Percentiles rank a stretch among this genome's conserved stretches.
phyloP scores from a whole-genome alignment of 1,139 yeast genomes.

The Diutina ranongensis region DNA sequence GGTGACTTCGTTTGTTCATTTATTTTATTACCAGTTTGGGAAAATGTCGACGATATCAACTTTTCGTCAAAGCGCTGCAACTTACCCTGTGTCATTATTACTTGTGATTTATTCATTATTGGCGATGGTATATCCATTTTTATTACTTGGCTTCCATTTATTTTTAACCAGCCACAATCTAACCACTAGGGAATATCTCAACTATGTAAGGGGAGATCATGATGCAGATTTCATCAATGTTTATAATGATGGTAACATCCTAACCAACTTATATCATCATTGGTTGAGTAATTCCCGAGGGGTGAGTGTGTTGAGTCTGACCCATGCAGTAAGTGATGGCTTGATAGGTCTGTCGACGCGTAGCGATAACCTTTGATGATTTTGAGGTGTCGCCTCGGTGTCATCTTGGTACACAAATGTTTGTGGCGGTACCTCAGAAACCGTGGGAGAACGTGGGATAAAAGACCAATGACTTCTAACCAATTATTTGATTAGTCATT shows the following conservation, averaged over 20 bases:
- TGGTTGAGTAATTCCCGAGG: conserved; percentile 44
- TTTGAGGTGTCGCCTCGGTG: no score
- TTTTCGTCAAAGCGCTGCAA: conserved; percentile 15
- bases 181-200: conserved; percentile 60
- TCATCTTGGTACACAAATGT: no score
- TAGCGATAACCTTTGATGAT: no score
- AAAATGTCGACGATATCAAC: background rate
- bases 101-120: conserved; percentile 35
- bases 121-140: conserved; percentile 39
- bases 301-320: conserved; percentile 7
- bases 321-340: background rate
- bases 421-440: no score
- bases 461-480: no score
- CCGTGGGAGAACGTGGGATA: no score
- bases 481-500: no score
- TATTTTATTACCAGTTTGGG: conserved; percentile 16
- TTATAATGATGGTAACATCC: conserved; percentile 25
- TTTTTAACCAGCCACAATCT: conserved; percentile 45
- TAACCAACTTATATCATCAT: conserved; percentile 30
- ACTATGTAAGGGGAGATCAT: conserved; percentile 18
- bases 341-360: background rate
- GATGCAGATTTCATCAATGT: conserved; percentile 24
- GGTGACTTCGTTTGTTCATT: conserved; percentile 18
- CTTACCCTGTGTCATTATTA: conserved; percentile 34
- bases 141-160: conserved; percentile 42